These are phyloP conservation scores for Diaporthe citriasiana DNA, from an alignment of 2,329 filamentous ascomycete genomes.

Conservation along the genomic window DNA sequence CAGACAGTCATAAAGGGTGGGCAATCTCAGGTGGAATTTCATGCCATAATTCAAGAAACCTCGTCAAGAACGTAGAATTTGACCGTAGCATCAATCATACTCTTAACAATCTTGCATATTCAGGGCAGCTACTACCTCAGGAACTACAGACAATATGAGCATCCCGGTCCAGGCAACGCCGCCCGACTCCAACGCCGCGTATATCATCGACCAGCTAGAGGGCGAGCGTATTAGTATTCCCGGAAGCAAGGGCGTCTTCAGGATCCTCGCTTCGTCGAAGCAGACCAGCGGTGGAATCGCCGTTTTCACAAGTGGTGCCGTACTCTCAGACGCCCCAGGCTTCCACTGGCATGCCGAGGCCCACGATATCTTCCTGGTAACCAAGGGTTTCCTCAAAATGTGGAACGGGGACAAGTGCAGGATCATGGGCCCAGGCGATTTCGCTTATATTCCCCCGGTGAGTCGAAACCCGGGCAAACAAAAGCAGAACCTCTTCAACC, in stretches of 20 bases:
- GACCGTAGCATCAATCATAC: neutral
- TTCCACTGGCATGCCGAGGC: constrained; percentile 71
- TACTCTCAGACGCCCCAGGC: constrained; percentile 60
- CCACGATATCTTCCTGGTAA: constrained; percentile 70
- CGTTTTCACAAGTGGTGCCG: constrained; percentile 64
- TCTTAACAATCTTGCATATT: neutral
- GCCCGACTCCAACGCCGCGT: constrained; percentile 55
- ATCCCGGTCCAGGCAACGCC: constrained; percentile 53
- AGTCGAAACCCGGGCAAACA: constrained; percentile 38
- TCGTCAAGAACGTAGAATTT: neutral
- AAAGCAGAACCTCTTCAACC: neutral
- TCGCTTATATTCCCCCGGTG: constrained; percentile 70
- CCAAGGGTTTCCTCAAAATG: constrained; percentile 68
- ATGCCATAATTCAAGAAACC: neutral
- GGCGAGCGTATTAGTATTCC: constrained; percentile 67
- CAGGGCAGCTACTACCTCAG: neutral
- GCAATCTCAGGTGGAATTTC: neutral
- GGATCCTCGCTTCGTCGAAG: constrained; percentile 65
- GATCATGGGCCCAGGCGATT: constrained; percentile 68
- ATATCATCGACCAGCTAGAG: constrained; percentile 63
- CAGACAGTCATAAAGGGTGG: constrained; percentile 7
- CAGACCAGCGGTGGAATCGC: constrained; percentile 66
- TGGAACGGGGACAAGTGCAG: constrained; percentile 71
- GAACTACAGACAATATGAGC: constrained; percentile 46
- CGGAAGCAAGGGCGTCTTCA: constrained; percentile 64